A percentile compares a stretch with the other conserved stretches of the same genome.
Conservation (phyloP, 73 alveolate genomes). For the Paramecium caudatum region DNA sequence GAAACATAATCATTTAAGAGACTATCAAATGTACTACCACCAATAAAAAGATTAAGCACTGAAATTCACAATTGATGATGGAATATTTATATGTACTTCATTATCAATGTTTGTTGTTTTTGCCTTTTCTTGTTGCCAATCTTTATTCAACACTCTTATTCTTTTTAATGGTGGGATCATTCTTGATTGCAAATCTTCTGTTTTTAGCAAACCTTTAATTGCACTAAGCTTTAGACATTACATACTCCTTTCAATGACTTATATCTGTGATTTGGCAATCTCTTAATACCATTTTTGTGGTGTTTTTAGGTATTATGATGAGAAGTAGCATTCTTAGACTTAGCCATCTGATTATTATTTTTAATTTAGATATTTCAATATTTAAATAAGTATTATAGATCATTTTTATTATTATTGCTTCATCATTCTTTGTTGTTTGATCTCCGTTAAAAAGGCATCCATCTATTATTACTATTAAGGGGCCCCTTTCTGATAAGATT, state of each 20-base stretch:
- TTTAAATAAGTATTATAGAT: background rate
- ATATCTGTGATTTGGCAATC: conserved; percentile 42
- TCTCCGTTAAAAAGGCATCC: conserved; percentile 26
- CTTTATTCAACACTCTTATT: conserved; percentile 67
- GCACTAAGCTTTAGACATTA: conserved; percentile 54
- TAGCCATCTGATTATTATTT: conserved; percentile 25
- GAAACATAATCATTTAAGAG: conserved; percentile 4
- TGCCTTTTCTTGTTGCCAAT: conserved; percentile 57
- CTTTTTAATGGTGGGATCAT: conserved; percentile 78
- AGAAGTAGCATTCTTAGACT: conserved; percentile 64
- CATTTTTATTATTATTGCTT: conserved; percentile 16
- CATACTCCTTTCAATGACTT: conserved; percentile 62
- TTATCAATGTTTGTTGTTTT: background rate
- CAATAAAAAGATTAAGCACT: conserved; percentile 16
- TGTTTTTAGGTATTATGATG: conserved; percentile 66
- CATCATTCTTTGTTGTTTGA: background rate
- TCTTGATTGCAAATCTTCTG: conserved; percentile 77
- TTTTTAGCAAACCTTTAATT: conserved; percentile 73
- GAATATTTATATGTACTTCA: conserved; percentile 34
- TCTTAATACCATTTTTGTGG: conserved; percentile 60
- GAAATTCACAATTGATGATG: conserved; percentile 28
- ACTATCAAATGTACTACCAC: conserved; percentile 24
- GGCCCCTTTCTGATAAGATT: background rate
- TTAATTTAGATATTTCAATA: background rate
- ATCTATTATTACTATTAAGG: background rate